Evolutionary conservation across 257 asterid genomes (phyloP), one percentile per base, ranked within the genome.

Genomic region (Gentiana dahurica): DNA sequence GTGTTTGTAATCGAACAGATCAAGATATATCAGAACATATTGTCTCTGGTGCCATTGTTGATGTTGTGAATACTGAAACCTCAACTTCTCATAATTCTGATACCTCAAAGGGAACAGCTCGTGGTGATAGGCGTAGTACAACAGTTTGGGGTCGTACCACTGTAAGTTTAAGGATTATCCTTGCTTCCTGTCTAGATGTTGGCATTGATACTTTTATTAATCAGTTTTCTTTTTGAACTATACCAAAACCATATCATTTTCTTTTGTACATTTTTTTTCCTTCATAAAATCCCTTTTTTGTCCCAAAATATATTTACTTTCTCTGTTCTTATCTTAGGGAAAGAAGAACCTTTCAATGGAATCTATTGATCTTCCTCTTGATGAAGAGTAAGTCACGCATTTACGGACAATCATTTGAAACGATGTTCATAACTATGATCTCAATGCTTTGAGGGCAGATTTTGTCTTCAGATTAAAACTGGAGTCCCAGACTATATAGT

Each of bases 281-380:
- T 46, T 10, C 34, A 32, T 8, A 15, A 34, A 12, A 8, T 24
- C 1, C 5, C 34, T 48, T 33, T 64, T 48, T 11, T 53, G 46
- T 36, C 13, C n/a, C 49, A 61, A 44, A 44, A 39, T 59, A 49
- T 54, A 12, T 60, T 73, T 39, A 51, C 56, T 64, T 57, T 60
- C 58, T 51, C 54, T 60, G 37, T 38, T 66, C 43, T 67, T 69
- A 46, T 35, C 72, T 58, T 75, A 88, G 97, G 99, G 70, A 73
- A 86, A 72, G 86, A 92, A 83, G 87, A 84, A 89, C 72, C 91
- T 78, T 37, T 82, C 95, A 11, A 80, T 73, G 89, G 99, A 92
- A 58, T 83, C 97, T 57, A 77, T 81, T 54, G 94, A 81, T 55
- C 66, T 75, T 68, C 71, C 79, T 43, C 37, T 36, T 57, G 95